Percentiles rank a stretch among this genome's conserved stretches.
Conservation (phyloP, 192 early-diverging fungal genomes). For the Coemansia interrupta region DNA sequence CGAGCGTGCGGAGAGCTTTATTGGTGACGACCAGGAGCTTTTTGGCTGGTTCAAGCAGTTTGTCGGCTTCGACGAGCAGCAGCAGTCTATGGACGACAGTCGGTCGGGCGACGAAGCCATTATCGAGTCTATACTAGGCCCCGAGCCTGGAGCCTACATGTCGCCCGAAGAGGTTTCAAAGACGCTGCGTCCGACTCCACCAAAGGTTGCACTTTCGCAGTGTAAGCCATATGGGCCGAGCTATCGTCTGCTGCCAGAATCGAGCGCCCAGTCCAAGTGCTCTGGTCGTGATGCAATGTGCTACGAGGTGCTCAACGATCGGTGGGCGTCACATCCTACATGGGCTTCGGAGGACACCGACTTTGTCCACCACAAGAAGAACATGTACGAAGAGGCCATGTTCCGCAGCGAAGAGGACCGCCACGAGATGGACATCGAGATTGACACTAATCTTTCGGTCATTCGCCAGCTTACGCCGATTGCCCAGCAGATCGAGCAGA, state of each 20-base stretch:
- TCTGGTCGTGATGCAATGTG: constrained; percentile 90
- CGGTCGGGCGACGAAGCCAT: constrained; percentile 45
- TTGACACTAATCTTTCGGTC: constrained; percentile 86
- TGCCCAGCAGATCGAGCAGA: constrained; percentile 74
- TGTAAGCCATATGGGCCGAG: constrained; percentile 49
- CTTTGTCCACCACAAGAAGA: constrained; percentile 89
- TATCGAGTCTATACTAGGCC: constrained; percentile 35
- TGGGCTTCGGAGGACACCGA: constrained; percentile 88
- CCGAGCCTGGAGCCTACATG: constrained; percentile 38
- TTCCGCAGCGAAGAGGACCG: constrained; percentile 96
- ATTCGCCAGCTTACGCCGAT: constrained; percentile 91
- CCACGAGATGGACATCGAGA: constrained; percentile 96
- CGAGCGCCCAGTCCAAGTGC: constrained; percentile 58
- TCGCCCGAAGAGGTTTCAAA: constrained; percentile 45
- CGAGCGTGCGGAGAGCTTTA: constrained; percentile 81
- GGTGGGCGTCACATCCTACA: constrained; percentile 90
- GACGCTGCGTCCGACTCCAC: constrained; percentile 39
- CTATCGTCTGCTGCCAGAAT: constrained; percentile 53
- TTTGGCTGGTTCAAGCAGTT: constrained; percentile 92
- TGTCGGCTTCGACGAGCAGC: constrained; percentile 55
- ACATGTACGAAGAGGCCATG: constrained; percentile 87
- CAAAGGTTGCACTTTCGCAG: constrained; percentile 27
- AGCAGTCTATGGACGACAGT: constrained; percentile 35
- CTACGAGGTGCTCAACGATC: constrained; percentile 94
- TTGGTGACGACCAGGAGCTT: constrained; percentile 76